Base-by-base conservation (phyloP, 2,329 filamentous ascomycete genomes). In the Diaporthe vexans region DNA sequence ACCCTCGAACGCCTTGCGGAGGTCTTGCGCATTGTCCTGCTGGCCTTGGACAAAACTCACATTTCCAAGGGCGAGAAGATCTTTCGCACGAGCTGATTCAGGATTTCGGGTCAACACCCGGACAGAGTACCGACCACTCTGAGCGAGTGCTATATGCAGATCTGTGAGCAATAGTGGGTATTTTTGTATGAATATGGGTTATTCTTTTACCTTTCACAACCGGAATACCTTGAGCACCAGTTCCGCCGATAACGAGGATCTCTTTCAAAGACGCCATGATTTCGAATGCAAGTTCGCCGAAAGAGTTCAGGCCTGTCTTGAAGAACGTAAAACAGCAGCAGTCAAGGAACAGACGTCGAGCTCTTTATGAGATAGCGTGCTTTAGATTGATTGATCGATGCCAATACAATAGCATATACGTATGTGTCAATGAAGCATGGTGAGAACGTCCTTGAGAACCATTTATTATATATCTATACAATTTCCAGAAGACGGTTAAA, bases 101-200 rank as follows among this genome's bases (percentile, higher is more conserved):
- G 80, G 46, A 74, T 83, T 78, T 7, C 85, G 80, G 17, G 85
- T 86, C 29, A 87, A 76, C 46, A 85, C 78, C 46, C 82, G 80
- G 69, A 85, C 79, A 43, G 76, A 70, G 78, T 83, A 83, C 68
- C 78, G 77, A 67, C 77, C 74, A 77, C 80, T 79, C 76, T 75
- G 56, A 37, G 73, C 78, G 13, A 76, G 59, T 11, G 77, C 77
- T 78, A 59, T 33, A 33, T 6, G 17, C 17, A 37, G 9, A 37
- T 29, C 17, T 17, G 29, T 13, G 33, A 33, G 48, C 11, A 24
- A 51, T 10, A n/a, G 9, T 21, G 48, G 48, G 29, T 33, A 33
- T 9, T 21, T 51, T 51, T 43, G 48, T 9, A 11, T 51, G 21
- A 51, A n/a, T 7, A 21, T 9, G 19, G n/a, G 19, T n/a, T 10